Percentiles rank a stretch among this genome's conserved stretches.
These are phyloP conservation scores for Chrysopogon serrulatus DNA, from an alignment of 176 grass and related monocot species.

Conservation along the genomic window DNA sequence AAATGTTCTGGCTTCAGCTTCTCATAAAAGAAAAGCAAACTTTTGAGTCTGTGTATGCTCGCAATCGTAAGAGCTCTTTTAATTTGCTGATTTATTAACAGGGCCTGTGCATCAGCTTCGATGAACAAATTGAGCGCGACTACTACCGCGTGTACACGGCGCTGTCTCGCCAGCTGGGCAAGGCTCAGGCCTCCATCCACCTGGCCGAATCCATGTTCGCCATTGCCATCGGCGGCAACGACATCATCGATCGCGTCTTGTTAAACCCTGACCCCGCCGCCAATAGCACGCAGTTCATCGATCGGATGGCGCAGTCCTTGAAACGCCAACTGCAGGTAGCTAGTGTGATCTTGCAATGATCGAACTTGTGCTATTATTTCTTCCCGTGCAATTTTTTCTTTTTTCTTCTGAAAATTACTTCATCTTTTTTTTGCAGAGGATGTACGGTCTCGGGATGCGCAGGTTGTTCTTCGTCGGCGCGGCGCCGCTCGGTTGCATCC, in stretches of 20 bases:
- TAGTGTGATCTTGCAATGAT: no score
- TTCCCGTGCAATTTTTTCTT: no score
- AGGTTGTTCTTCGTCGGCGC: constrained; percentile 50
- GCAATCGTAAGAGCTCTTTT: no score
- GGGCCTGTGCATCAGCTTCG: constrained; percentile 47
- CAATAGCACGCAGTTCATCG: constrained; percentile 15
- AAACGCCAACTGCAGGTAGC: constrained; percentile 52
- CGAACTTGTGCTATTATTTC: not conserved
- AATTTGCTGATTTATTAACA: not conserved
- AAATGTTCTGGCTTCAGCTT: no score
- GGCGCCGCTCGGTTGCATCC: constrained; percentile 48
- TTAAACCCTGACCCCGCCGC: constrained; percentile 4
- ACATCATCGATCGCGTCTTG: constrained; percentile 32
- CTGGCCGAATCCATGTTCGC: constrained; percentile 50
- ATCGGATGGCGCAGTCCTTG: constrained; percentile 14
- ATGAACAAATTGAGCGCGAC: constrained; percentile 47
- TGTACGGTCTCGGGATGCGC: constrained; percentile 55
- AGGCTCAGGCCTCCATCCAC: constrained; percentile 11
- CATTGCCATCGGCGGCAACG: constrained; percentile 65
- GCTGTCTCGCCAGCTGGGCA: constrained; percentile 38
- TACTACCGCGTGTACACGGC: constrained; percentile 13
- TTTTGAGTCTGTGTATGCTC: no score
- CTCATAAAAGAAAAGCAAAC: no score
- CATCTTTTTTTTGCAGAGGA: constrained; percentile 42
- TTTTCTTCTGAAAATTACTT: no score